A percentile compares a stretch with the other conserved stretches of the same genome.
These are phyloP conservation scores for Talaromyces verruculosus DNA, from an alignment of 2,329 filamentous ascomycete species.

Conservation along the genomic window DNA sequence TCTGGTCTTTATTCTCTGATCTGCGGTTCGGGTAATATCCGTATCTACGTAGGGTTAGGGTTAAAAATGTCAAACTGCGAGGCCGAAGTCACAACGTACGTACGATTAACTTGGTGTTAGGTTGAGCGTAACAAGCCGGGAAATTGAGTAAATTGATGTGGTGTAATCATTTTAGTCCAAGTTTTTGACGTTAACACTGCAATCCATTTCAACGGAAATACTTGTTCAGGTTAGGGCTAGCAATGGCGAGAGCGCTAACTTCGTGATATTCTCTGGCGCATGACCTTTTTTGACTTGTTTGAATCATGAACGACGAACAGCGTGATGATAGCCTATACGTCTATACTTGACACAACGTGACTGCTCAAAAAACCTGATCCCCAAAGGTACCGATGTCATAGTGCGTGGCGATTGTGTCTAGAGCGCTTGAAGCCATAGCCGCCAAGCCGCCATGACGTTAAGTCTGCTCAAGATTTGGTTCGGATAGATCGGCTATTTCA, in stretches of 20 bases:
- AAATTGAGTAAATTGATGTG: not conserved
- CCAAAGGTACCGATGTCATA: not conserved
- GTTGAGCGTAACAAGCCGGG: not conserved
- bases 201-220: not conserved
- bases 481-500: not conserved
- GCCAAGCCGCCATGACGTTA: constrained; percentile 28
- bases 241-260: not conserved
- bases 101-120: no score
- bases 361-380: constrained; percentile 36
- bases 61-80: no score
- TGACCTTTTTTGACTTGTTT: not conserved
- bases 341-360: no score
- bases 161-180: not conserved
- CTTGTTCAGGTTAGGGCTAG: not conserved
- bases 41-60: no score
- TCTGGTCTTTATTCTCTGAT: no score
- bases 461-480: not conserved
- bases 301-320: not conserved
- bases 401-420: constrained; percentile 41
- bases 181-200: not conserved
- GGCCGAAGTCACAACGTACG: no score
- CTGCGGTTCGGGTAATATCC: no score
- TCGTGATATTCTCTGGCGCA: not conserved
- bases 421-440: constrained; percentile 68
- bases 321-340: no score